These are phyloP conservation scores for Sporothrix variecibatus DNA, from an alignment of 2,329 filamentous ascomycete species.

Conservation along the genomic window DNA sequence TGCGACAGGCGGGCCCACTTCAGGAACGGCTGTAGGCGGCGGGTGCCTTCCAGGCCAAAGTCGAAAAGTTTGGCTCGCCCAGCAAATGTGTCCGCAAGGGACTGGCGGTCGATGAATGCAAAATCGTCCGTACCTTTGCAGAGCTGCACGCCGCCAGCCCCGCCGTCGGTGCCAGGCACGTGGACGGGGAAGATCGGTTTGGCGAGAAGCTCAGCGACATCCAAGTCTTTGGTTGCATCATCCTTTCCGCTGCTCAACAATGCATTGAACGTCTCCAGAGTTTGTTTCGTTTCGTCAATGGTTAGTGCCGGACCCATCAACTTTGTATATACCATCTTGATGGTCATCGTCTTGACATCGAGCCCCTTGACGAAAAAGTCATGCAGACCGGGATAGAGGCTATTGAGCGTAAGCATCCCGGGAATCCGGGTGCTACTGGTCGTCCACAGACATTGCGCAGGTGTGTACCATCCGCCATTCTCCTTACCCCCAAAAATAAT, in stretches of 20 bases:
- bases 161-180: not conserved
- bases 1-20: constrained; percentile 39
- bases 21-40: constrained; percentile 37
- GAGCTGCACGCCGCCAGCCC: not conserved
- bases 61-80: constrained; percentile 39
- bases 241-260: not conserved
- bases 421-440: not conserved
- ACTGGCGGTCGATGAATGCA: constrained; percentile 40
- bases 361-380: constrained; percentile 19
- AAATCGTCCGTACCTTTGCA: constrained; percentile 34
- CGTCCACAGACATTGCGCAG: constrained; percentile 19
- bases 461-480: not conserved
- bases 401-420: not conserved
- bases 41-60: constrained; percentile 40
- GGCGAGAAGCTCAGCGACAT: not conserved
- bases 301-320: not conserved
- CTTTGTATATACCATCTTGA: constrained; percentile 19
- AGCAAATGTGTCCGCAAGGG: constrained; percentile 35
- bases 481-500: too few relatives aligned
- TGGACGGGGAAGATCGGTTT: constrained; percentile 10
- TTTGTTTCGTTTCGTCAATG: constrained; percentile 1
- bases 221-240: not conserved
- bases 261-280: constrained; percentile 8
- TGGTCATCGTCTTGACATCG: constrained; percentile 11
- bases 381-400: constrained; percentile 3